These are phyloP conservation scores for Blastocystis sp. DNA, from an alignment of 352 stramenopile genomes.

Conservation along the genomic window DNA sequence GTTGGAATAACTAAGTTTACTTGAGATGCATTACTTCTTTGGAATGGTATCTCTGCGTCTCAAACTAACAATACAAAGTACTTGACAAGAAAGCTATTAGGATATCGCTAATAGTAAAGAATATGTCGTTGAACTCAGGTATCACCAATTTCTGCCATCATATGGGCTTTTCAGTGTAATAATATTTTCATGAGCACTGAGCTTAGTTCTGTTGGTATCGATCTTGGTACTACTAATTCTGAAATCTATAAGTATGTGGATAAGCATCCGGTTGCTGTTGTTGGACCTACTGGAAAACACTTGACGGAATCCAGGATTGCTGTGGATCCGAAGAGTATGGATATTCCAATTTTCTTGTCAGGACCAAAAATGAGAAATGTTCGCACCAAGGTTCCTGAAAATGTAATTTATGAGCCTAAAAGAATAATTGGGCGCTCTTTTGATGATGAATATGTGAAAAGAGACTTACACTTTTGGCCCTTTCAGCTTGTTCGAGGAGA, in stretches of 20 bases:
- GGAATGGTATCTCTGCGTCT: no score
- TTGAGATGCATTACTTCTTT: no score
- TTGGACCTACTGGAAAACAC: slow-evolving; percentile 80
- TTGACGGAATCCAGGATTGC: slow-evolving; percentile 85
- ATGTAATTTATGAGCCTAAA: slow-evolving; percentile 64
- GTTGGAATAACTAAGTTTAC: background rate
- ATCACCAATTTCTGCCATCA: background rate
- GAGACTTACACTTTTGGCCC: slow-evolving; percentile 52
- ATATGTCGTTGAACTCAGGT: background rate
- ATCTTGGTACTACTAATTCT: slow-evolving; percentile 81
- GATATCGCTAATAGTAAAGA: no score
- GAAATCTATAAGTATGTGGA: slow-evolving; percentile 79
- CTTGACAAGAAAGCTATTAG: no score
- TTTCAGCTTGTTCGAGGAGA: slow-evolving; percentile 8
- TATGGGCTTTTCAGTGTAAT: background rate
- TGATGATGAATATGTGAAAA: slow-evolving; percentile 34
- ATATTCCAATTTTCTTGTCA: slow-evolving; percentile 76
- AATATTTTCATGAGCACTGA: background rate
- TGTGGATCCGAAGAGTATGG: slow-evolving; percentile 75
- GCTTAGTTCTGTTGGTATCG: slow-evolving; percentile 74
- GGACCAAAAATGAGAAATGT: slow-evolving; percentile 84
- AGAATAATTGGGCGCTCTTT: slow-evolving; percentile 55
- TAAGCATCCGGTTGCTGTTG: slow-evolving; percentile 76
- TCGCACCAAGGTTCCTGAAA: slow-evolving; percentile 75
- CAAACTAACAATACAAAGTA: no score